These are phyloP conservation scores for Yamadazyma philogaea DNA, from an alignment of 805 yeast species.

Conservation along the genomic window DNA sequence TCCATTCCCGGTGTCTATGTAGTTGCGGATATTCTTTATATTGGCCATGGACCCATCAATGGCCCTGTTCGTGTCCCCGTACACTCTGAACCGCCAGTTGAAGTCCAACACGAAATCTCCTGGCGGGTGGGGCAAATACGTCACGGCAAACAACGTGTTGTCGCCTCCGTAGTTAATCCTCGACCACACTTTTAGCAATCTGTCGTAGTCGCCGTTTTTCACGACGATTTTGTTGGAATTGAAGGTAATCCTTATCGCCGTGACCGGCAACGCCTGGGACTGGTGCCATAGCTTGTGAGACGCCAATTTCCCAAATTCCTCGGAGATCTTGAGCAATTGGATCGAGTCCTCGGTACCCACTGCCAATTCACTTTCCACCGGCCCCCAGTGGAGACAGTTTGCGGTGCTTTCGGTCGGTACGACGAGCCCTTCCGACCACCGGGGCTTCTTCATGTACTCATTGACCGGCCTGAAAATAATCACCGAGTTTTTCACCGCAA, in stretches of 20 bases:
- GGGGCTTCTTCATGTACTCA: slow-evolving; percentile 40
- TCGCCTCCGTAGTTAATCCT: slow-evolving; percentile 62
- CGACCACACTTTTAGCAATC: slow-evolving; percentile 73
- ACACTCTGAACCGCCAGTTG: slow-evolving; percentile 49
- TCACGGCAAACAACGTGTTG: slow-evolving; percentile 60
- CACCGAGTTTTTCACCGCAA: slow-evolving; percentile 45
- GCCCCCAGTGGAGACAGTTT: slow-evolving; percentile 55
- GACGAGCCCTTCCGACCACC: slow-evolving; percentile 43
- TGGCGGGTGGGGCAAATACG: slow-evolving; percentile 61
- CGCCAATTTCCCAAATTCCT: slow-evolving; percentile 42
- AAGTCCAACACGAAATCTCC: slow-evolving; percentile 48
- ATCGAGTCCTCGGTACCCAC: slow-evolving; percentile 54
- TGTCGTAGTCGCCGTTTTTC: slow-evolving; percentile 59
- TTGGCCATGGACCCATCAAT: slow-evolving; percentile 30
- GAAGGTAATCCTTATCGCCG: slow-evolving; percentile 56
- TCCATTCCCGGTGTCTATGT: slow-evolving; percentile 26
- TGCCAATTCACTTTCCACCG: slow-evolving; percentile 50
- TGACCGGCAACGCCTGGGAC: slow-evolving; percentile 60
- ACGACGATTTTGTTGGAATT: slow-evolving; percentile 64
- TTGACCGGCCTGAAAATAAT: slow-evolving; percentile 56
- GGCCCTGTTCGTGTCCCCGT: slow-evolving; percentile 10
- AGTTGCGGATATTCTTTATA: slow-evolving; percentile 32
- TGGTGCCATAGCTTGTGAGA: slow-evolving; percentile 44
- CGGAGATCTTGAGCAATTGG: slow-evolving; percentile 50
- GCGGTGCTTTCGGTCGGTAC: slow-evolving; percentile 21